Base-by-base conservation (phyloP, 2,329 filamentous ascomycete species). In the Penicillium sp. region DNA sequence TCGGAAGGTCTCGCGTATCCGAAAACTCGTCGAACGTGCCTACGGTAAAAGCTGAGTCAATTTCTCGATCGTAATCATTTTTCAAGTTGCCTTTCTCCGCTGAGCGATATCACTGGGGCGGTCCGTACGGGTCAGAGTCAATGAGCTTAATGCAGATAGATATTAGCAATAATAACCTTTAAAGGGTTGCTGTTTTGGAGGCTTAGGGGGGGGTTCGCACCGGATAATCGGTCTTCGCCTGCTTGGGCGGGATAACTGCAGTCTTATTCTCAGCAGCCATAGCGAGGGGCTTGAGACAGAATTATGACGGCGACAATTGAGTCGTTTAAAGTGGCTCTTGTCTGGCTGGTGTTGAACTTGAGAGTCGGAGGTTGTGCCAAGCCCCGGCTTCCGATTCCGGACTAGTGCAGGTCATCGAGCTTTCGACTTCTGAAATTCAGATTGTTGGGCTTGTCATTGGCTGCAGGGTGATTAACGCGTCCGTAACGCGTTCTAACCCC, bases 121-220 rank as follows among this genome's bases (percentile, higher is more conserved):
- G 45, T 55, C 21, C 90, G 77, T 93, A 97, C 93, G 95, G 95
- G 81, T 99, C 95, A 83, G 92, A 96, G 84, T 99, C 95, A 81
- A 99, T 98, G 83, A 98, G 91, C 95, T 99, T 82, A 69, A 21
- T 21, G 21, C 21, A 67, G 69, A 57, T 74, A 47, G 48, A 60
- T 66, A 62, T 70, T 67, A 69, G 71, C 70, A 63, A 57, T 49
- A 47, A 52, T 46, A 50, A 52, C 41, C 35, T 50, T 52, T 5
- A 13, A 50, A 17, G 15, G 11, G 56, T 23, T 46, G 49, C 9
- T 15, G 38, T 11, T 41, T 15, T 41, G 35, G 15, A 13, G 11
- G 35, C 7, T 52, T 26, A 64, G 45, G 35, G 56, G 26, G 54
- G 11, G 21, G 54, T 61, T 83, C 91, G 74, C 83, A 98, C 95